Evolutionary conservation across 2,329 filamentous ascomycete species (phyloP), one percentile per base, ranked within the genome.

Genomic region (Tolypocladium endophyticum): DNA sequence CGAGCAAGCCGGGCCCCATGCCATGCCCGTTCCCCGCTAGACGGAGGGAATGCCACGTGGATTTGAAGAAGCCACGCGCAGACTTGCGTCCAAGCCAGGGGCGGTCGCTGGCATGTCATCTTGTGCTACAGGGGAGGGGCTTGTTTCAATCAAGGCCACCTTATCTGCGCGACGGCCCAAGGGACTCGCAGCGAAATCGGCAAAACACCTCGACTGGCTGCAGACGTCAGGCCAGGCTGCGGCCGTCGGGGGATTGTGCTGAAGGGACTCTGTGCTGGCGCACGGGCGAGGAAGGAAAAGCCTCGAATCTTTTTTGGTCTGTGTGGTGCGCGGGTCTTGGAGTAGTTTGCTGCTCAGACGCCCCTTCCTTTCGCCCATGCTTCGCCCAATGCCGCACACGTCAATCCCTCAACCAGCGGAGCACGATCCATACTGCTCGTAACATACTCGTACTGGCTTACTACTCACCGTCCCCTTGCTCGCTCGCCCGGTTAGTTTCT

Each of bases 21-120:
- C 20, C 18, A 23, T 56, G 20, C 25, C 38, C 50, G 33, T 58
- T 43, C 56, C 58, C 61, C 60, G 59, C 59, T 28, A 18, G 56
- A 54, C 59, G 59, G 59, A 63, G 58, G 55, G 36, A 61, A 64
- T 60, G 61, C 62, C 62, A 64, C 62, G 62, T 64, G 62, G 58
- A 54, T 55, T 60, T 55, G 58, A 62, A 59, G 60, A 58, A 61
- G 60, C 59, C 59, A 60, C 59, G 50, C 59, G 56, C 47, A 50
- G 16, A 55, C 50, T 23, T 58, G 36, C 50, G 52, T 28, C 38
- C 36, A 35, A 41, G 53, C 50, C 20, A 54, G 50, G 50, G 50
- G 50, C 50, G 9, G 18, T 20, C 23, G 25, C 43, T 47, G 50
- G 28, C 28, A 52, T 52, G 28, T 8, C 25, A 52, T 52, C 30